Conservation (phyloP, 495 filamentous ascomycete genomes). For the Annulohypoxylon maeteangense region DNA sequence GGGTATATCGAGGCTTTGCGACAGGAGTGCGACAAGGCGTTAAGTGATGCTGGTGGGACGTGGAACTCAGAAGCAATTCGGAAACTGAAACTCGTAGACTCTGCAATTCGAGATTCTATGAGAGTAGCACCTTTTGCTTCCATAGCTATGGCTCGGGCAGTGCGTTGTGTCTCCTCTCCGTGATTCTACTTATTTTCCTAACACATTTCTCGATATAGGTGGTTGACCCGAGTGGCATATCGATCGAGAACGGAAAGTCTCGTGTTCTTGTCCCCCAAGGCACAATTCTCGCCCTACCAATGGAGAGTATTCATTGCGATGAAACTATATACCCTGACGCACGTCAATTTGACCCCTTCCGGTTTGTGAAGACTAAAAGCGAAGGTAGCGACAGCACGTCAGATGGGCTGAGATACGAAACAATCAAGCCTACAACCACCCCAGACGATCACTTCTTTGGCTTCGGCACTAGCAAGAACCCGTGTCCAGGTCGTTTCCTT, state of each 20-base stretch:
- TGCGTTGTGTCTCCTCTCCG: background rate
- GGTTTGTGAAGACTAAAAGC: background rate
- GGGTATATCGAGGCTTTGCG: conserved; percentile 3
- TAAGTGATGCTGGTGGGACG: background rate
- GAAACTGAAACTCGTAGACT: background rate
- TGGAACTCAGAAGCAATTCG: background rate
- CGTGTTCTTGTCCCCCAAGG: background rate
- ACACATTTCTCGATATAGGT: background rate
- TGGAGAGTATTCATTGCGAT: background rate
- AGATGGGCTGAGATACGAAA: background rate
- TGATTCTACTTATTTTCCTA: background rate
- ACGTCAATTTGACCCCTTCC: background rate
- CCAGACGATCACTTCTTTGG: background rate
- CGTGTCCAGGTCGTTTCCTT: background rate
- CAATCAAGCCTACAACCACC: background rate
- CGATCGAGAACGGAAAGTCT: background rate
- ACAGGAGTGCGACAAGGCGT: background rate
- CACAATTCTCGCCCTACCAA: background rate
- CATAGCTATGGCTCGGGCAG: background rate
- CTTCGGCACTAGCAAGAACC: background rate
- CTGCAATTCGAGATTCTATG: background rate
- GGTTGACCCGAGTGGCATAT: background rate
- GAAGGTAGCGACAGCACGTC: background rate
- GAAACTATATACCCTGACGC: background rate
- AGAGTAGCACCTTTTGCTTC: background rate